Conservation (phyloP, 108 stramenopile genomes). For the Skeletonema tropicum region DNA sequence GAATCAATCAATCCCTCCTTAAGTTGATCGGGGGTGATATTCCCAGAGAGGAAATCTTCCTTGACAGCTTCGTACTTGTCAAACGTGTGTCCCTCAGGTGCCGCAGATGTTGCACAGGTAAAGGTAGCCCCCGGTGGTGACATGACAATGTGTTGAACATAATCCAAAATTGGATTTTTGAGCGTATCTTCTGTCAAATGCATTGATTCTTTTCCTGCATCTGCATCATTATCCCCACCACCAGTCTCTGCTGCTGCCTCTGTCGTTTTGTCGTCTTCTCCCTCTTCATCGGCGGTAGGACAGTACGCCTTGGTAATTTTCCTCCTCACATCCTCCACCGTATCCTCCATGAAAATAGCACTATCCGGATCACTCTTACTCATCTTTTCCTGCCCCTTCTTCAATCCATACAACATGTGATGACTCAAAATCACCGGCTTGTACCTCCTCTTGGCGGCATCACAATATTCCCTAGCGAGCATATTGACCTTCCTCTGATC, state of each 20-base stretch:
- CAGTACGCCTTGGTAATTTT: constrained; percentile 94
- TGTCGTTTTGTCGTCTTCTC: background rate
- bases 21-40: constrained; percentile 73
- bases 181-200: constrained; percentile 77
- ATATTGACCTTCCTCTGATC: constrained; percentile 99
- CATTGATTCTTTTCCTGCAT: constrained; percentile 90
- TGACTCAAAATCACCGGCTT: constrained; percentile 96
- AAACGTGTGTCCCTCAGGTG: constrained; percentile 49
- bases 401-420: constrained; percentile 96
- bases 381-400: constrained; percentile 99
- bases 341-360: constrained; percentile 99
- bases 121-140: constrained; percentile 70
- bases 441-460: constrained; percentile 88
- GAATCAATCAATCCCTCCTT: constrained; percentile 85
- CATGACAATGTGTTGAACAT: constrained; percentile 90
- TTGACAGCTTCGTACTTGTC: constrained; percentile 79
- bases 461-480: constrained; percentile 99
- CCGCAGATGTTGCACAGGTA: constrained; percentile 16
- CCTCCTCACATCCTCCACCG: constrained; percentile 89
- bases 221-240: constrained; percentile 63
- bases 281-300: constrained; percentile 66
- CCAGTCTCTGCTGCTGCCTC: too few species aligned
- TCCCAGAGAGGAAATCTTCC: constrained; percentile 80
- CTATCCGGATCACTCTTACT: constrained; percentile 98
- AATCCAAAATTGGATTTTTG: constrained; percentile 87